Percentiles rank a stretch among this genome's conserved stretches.
phyloP scores from a whole-genome alignment of 176 grass and related monocot genomes.

The Luzula sylvatica region DNA sequence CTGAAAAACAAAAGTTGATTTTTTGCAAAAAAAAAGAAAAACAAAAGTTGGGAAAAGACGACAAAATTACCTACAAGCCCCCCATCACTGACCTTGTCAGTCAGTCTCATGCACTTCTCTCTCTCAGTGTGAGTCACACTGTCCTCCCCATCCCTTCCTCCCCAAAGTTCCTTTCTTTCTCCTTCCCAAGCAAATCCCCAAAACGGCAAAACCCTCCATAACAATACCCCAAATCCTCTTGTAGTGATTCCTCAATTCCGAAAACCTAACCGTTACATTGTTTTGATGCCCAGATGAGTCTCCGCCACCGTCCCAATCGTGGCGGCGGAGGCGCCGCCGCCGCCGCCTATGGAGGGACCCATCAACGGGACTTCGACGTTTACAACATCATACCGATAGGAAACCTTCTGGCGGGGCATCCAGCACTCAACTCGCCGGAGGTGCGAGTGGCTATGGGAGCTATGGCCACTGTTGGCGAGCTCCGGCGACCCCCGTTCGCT shows the following conservation, averaged over 20 bases:
- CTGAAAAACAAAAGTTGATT: too few relatives aligned
- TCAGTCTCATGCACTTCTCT: too few relatives aligned
- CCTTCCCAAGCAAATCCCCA: too few relatives aligned
- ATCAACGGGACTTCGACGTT: constrained; percentile 6
- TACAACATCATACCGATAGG: constrained; percentile 98
- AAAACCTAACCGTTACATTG: neutral
- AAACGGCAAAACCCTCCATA: too few relatives aligned
- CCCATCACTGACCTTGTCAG: too few relatives aligned
- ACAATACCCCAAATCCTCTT: neutral
- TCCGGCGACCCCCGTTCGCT: constrained; percentile 37
- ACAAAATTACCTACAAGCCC: too few relatives aligned
- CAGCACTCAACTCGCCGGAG: constrained; percentile 59
- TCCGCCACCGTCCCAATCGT: constrained; percentile 49
- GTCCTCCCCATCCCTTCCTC: too few relatives aligned
- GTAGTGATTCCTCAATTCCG: neutral
- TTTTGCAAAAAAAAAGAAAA: too few relatives aligned
- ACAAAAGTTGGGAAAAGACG: too few relatives aligned
- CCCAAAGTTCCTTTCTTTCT: too few relatives aligned
- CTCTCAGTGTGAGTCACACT: too few relatives aligned
- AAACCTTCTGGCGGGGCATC: constrained; percentile 56
- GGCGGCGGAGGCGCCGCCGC: neutral
- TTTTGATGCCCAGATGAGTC: constrained; percentile 25
- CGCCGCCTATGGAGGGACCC: neutral
- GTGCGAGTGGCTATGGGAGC: constrained; percentile 66
- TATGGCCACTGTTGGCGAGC: constrained; percentile 32